A percentile compares a stretch with the other conserved stretches of the same genome.
Evolutionary conservation across 129 eudicot genomes (phyloP).

Genomic region (Centella asiatica): DNA sequence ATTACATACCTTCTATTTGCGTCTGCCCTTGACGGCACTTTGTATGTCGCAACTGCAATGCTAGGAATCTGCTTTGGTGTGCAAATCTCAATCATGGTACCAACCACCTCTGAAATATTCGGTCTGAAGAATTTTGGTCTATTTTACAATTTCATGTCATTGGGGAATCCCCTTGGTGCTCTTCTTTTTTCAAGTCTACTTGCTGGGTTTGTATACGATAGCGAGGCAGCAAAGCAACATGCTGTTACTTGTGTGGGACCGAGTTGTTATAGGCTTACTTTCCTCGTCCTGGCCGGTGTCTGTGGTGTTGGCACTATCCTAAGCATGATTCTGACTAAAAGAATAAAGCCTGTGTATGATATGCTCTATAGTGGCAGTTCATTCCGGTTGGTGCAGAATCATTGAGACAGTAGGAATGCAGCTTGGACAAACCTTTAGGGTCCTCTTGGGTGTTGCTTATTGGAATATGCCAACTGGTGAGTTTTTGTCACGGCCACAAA

Average conservation of each 20-base stretch:
- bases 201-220: constrained; percentile 48
- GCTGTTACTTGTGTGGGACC: constrained; percentile 43
- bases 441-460: not conserved
- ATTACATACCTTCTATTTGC: constrained; percentile 45
- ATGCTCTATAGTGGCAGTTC: constrained; percentile 57
- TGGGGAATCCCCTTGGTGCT: constrained; percentile 67
- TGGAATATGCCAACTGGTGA: not conserved
- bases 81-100: constrained; percentile 52
- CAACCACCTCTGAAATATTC: constrained; percentile 60
- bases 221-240: constrained; percentile 49
- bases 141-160: constrained; percentile 42
- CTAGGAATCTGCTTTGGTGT: constrained; percentile 56
- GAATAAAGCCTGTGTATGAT: constrained; percentile 51
- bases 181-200: constrained; percentile 50
- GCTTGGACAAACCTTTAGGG: not conserved
- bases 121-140: constrained; percentile 52
- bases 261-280: constrained; percentile 47
- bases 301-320: constrained; percentile 38
- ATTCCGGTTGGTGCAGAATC: constrained; percentile 26
- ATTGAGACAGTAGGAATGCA: constrained; percentile 8
- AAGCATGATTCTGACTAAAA: constrained; percentile 37
- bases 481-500: not conserved
- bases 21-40: constrained; percentile 38
- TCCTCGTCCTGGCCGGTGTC: constrained; percentile 42
- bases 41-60: constrained; percentile 42